Conservation (phyloP, 106 monocot species). For the Vanilla planifolia region DNA sequence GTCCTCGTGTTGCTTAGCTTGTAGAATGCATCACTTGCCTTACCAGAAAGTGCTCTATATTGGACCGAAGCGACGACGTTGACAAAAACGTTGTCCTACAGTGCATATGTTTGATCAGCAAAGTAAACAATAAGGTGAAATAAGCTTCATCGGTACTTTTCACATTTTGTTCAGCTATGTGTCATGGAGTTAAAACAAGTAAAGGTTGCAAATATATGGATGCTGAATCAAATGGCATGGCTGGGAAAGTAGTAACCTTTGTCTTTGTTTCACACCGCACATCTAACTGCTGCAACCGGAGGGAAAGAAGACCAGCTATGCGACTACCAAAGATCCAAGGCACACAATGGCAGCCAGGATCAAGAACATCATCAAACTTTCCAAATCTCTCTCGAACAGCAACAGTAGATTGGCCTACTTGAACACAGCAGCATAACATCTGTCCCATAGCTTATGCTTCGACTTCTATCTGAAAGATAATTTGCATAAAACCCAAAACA, state of each 20-base stretch:
- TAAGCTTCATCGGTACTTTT: too few relatives aligned
- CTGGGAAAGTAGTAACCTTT: conserved; percentile 31
- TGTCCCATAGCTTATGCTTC: conserved; percentile 25
- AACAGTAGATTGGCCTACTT: conserved; percentile 59
- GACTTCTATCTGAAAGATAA: not conserved
- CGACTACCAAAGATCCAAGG: conserved; percentile 45
- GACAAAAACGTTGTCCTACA: conserved; percentile 86
- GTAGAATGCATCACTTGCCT: conserved; percentile 71
- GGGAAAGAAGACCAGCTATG: conserved; percentile 35
- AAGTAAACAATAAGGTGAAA: too few relatives aligned
- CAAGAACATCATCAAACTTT: conserved; percentile 48
- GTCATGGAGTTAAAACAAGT: too few relatives aligned
- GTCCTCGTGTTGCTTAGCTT: conserved; percentile 60
- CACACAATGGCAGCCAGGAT: conserved; percentile 61
- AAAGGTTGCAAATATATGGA: too few relatives aligned
- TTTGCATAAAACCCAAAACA: not conserved
- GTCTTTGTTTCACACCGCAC: conserved; percentile 57
- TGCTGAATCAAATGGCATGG: too few relatives aligned
- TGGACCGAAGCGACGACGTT: conserved; percentile 87
- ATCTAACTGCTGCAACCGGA: conserved; percentile 58
- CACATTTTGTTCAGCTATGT: too few relatives aligned
- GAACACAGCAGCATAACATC: conserved; percentile 39
- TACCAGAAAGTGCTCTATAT: conserved; percentile 57
- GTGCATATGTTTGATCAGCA: too few relatives aligned
- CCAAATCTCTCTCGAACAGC: conserved; percentile 51